phyloP scores from a whole-genome alignment of 805 yeast species.

The Pichia pseudocactophila region DNA sequence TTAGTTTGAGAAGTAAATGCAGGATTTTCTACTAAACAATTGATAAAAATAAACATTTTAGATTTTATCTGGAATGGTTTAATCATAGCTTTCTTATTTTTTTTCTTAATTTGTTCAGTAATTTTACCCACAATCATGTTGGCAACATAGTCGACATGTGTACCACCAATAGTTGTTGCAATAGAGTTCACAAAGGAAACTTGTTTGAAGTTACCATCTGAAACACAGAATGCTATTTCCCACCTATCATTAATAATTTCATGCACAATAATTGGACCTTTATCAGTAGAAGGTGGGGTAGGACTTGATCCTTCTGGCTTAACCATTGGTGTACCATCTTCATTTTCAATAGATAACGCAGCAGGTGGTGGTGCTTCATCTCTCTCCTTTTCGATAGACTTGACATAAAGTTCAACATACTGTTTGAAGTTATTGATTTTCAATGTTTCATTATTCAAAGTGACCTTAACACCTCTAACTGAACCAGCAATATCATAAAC shows the following conservation, averaged over 20 bases:
- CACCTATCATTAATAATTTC: constrained; percentile 80
- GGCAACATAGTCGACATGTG: constrained; percentile 80
- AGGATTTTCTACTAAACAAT: constrained; percentile 91
- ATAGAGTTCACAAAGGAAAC: constrained; percentile 96
- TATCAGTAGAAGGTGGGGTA: constrained; percentile 24
- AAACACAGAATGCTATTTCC: constrained; percentile 93
- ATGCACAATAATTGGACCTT: constrained; percentile 54
- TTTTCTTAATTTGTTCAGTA: constrained; percentile 61
- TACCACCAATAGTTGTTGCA: constrained; percentile 95
- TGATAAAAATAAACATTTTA: constrained; percentile 83
- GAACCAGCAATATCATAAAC: constrained; percentile 95
- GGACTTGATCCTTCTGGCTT: constrained; percentile 7
- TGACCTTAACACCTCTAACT: constrained; percentile 71
- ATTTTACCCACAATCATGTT: constrained; percentile 79
- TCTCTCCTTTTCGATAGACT: constrained; percentile 53
- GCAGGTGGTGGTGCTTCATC: constrained; percentile 20
- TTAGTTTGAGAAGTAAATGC: constrained; percentile 97
- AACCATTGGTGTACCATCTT: background rate
- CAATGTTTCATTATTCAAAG: constrained; percentile 64
- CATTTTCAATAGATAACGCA: background rate
- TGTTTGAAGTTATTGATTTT: constrained; percentile 69
- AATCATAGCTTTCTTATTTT: constrained; percentile 55
- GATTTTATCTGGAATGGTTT: constrained; percentile 84
- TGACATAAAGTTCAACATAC: constrained; percentile 83
- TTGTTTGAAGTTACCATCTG: constrained; percentile 85